Evolutionary conservation across 176 grass and related monocot genomes (phyloP).

Genomic region (Avena insularis): DNA sequence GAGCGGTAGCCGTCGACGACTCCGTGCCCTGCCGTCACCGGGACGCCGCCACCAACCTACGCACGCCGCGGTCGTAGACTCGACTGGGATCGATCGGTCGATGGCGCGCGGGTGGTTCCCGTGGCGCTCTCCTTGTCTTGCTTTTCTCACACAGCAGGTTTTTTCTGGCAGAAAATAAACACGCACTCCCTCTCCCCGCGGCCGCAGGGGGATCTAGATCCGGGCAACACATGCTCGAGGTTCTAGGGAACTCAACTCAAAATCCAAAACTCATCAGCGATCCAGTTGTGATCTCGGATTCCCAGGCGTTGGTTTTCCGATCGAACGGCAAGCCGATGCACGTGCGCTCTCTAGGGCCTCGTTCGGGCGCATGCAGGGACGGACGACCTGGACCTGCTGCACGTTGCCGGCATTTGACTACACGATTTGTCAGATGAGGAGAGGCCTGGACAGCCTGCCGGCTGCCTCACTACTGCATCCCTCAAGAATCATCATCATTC

Average conservation of each 20-base stretch:
- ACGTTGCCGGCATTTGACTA: conserved; percentile 55
- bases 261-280: background rate
- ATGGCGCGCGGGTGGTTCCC: background rate
- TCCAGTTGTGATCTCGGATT: background rate
- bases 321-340: conserved; percentile 2
- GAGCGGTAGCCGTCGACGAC: background rate
- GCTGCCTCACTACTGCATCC: background rate
- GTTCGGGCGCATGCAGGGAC: background rate
- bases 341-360: conserved; percentile 40
- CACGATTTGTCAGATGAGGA: background rate
- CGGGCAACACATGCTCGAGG: background rate
- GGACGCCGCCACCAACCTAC: conserved; percentile 35
- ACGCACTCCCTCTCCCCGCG: background rate
- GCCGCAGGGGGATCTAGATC: background rate
- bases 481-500: background rate
- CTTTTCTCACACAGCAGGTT: background rate
- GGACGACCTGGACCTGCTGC: background rate
- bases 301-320: background rate
- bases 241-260: background rate
- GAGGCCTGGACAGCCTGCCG: conserved; percentile 35
- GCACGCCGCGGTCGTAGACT: background rate
- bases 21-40: conserved; percentile 32
- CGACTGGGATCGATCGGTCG: background rate
- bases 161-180: background rate
- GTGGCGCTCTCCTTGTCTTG: background rate